These are phyloP conservation scores for Pseudoscleropodium purum DNA, from an alignment of 225 moss, liverwort and hornwort species.

Conservation along the genomic window DNA sequence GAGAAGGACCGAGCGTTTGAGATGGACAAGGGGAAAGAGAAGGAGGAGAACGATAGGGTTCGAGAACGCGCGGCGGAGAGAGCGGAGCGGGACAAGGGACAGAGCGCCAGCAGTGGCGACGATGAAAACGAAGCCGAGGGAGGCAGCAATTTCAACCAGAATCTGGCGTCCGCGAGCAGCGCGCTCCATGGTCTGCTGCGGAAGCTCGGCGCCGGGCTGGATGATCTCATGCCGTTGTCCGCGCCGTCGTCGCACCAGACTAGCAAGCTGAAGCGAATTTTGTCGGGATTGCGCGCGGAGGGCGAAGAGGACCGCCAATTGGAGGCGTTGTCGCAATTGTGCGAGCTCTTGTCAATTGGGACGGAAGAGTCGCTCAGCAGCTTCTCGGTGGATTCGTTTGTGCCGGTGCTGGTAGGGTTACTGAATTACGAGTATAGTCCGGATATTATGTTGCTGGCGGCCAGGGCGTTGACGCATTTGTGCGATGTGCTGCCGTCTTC, in stretches of 20 bases:
- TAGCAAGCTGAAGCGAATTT: conserved; percentile 92
- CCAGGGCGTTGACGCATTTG: conserved; percentile 97
- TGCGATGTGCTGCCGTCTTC: conserved; percentile 99
- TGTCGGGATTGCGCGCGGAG: conserved; percentile 92
- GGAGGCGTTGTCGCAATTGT: conserved; percentile 93
- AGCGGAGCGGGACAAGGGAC: conserved; percentile 38
- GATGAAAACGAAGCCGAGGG: conserved; percentile 93
- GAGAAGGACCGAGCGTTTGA: conserved; percentile 44
- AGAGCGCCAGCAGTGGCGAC: conserved; percentile 42
- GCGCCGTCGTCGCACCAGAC: conserved; percentile 85
- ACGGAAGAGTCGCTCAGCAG: conserved; percentile 98
- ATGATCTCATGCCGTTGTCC: conserved; percentile 88
- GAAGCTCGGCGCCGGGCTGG: conserved; percentile 94
- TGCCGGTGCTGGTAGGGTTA: conserved; percentile 94
- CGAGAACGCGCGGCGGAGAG: conserved; percentile 36
- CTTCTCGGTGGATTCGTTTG: conserved; percentile 99
- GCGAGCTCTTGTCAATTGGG: conserved; percentile 97
- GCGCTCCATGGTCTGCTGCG: conserved; percentile 89
- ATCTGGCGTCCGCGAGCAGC: conserved; percentile 91
- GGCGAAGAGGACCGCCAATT: conserved; percentile 95
- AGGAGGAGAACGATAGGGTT: conserved; percentile 57
- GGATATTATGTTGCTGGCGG: conserved; percentile 97
- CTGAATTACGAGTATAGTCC: conserved; percentile 97
- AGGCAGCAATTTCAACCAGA: conserved; percentile 87
- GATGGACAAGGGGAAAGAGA: conserved; percentile 43